phyloP scores from a whole-genome alignment of 2,329 filamentous ascomycete species.

The Clonostachys solani region DNA sequence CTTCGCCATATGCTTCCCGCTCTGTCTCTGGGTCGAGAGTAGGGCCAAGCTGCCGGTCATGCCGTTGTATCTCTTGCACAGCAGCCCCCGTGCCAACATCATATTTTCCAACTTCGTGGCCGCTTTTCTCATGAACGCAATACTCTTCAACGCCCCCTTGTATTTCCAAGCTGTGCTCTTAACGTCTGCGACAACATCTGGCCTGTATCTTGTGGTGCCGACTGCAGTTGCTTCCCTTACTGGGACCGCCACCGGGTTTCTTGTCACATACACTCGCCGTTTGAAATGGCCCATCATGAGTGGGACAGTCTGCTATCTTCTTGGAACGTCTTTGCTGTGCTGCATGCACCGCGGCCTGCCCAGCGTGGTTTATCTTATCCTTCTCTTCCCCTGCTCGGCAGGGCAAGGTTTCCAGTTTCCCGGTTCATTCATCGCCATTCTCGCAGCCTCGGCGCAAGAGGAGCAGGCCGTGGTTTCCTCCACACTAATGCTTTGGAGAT shows the following conservation, averaged over 20 bases:
- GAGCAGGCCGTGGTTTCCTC: conserved; percentile 67
- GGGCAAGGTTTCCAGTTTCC: conserved; percentile 64
- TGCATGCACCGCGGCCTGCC: conserved; percentile 47
- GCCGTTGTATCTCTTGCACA: conserved; percentile 48
- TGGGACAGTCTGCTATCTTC: conserved; percentile 41
- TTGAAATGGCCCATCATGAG: conserved; percentile 55
- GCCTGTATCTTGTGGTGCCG: conserved; percentile 66
- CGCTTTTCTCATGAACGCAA: conserved; percentile 47
- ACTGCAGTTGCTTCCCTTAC: conserved; percentile 49
- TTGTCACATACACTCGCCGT: conserved; percentile 54
- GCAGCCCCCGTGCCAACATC: conserved; percentile 49
- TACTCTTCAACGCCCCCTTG: conserved; percentile 59
- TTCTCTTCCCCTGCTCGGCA: conserved; percentile 50
- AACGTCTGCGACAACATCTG: conserved; percentile 64
- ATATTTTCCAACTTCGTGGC: conserved; percentile 51
- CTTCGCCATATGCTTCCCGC: conserved; percentile 40
- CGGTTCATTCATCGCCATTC: conserved; percentile 57
- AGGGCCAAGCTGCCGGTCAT: conserved; percentile 51
- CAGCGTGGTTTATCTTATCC: conserved; percentile 46
- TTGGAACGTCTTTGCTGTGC: conserved; percentile 46
- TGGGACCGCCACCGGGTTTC: conserved; percentile 56
- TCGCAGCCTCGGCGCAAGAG: conserved; percentile 52
- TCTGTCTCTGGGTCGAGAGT: conserved; percentile 49
- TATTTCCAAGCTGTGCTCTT: conserved; percentile 75
- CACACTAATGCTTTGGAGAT: conserved; percentile 68